A percentile compares a stretch with the other conserved stretches of the same genome.
These are phyloP conservation scores for Ogataea hybrid DNA, from an alignment of 1,139 yeast genomes.

Conservation along the genomic window DNA sequence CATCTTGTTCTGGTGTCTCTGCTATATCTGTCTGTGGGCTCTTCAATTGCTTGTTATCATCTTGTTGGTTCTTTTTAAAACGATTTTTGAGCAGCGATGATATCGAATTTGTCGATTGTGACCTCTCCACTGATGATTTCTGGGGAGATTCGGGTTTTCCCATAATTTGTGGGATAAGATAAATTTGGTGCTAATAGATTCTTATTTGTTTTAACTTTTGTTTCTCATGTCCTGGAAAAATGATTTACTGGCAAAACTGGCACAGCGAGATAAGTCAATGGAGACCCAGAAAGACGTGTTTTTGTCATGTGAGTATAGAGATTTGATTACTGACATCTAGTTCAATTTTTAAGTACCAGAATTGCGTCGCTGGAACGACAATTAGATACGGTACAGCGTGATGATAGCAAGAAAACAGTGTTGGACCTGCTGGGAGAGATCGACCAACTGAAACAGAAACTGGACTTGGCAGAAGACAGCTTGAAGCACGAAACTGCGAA, in stretches of 20 bases:
- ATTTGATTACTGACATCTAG: constrained; percentile 13
- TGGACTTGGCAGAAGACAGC: no score
- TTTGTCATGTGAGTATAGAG: constrained; percentile 20
- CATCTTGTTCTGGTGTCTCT: constrained; percentile 1
- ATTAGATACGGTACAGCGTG: constrained; percentile 13
- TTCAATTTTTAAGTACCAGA: constrained; percentile 12
- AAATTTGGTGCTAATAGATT: not conserved
- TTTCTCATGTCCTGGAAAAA: constrained; percentile 21
- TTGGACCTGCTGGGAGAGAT: constrained; percentile 15
- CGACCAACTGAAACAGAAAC: constrained; percentile 2
- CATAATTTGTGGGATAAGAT: constrained; percentile 5
- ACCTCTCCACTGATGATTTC: constrained; percentile 12
- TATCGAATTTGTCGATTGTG: constrained; percentile 20
- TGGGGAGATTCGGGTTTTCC: constrained; percentile 1
- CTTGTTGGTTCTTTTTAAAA: constrained; percentile 8
- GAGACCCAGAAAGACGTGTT: constrained; percentile 17
- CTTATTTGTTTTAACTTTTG: not conserved
- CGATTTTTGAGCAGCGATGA: constrained; percentile 19
- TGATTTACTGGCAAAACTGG: constrained; percentile 20
- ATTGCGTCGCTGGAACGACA: constrained; percentile 16
- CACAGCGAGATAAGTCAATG: constrained; percentile 27
- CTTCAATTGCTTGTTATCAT: not conserved
- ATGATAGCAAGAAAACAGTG: constrained; percentile 18
- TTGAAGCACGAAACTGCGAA: constrained; percentile 14
- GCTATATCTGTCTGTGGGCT: not conserved